A percentile compares a stretch with the other conserved stretches of the same genome.
Conservation (phyloP, 257 asterid genomes). For the Verbascum thapsus region DNA sequence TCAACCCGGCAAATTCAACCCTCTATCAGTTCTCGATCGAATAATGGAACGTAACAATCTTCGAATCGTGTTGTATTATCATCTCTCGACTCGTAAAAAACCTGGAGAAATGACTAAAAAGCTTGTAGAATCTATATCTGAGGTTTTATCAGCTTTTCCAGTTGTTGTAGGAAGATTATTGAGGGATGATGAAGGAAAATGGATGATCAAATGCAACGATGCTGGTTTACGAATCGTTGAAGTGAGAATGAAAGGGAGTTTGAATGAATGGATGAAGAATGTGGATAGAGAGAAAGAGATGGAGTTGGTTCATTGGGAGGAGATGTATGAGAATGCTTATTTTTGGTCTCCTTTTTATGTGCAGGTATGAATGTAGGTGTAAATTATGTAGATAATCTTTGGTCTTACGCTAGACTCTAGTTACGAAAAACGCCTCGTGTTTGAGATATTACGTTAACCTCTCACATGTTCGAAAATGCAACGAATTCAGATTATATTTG, state of each 20-base stretch:
- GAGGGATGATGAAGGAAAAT: slow-evolving; percentile 42
- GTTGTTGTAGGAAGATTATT: slow-evolving; percentile 46
- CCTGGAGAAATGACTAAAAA: slow-evolving; percentile 39
- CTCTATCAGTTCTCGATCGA: slow-evolving; percentile 56
- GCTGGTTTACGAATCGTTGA: slow-evolving; percentile 64
- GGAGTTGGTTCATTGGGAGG: slow-evolving; percentile 61
- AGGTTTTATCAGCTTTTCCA: slow-evolving; percentile 45
- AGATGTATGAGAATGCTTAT: slow-evolving; percentile 51
- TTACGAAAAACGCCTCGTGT: too few relatives aligned
- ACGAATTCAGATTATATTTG: too few relatives aligned
- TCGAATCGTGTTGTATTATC: slow-evolving; percentile 49
- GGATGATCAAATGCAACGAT: slow-evolving; percentile 65
- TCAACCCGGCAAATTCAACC: slow-evolving; percentile 41
- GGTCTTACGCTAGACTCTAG: too few relatives aligned
- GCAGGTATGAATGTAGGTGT: slow-evolving; percentile 40
- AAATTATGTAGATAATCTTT: too few relatives aligned
- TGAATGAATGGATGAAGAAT: slow-evolving; percentile 53
- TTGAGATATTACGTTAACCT: too few relatives aligned
- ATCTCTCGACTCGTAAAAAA: slow-evolving; percentile 23
- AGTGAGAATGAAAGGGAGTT: slow-evolving; percentile 46
- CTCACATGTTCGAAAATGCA: too few relatives aligned
- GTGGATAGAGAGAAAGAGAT: slow-evolving; percentile 67
- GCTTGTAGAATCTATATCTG: slow-evolving; percentile 46
- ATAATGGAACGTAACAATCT: slow-evolving; percentile 49
- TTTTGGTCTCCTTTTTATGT: slow-evolving; percentile 67